Conservation (phyloP, 345 rosid species). For the Heritiera littoralis region DNA sequence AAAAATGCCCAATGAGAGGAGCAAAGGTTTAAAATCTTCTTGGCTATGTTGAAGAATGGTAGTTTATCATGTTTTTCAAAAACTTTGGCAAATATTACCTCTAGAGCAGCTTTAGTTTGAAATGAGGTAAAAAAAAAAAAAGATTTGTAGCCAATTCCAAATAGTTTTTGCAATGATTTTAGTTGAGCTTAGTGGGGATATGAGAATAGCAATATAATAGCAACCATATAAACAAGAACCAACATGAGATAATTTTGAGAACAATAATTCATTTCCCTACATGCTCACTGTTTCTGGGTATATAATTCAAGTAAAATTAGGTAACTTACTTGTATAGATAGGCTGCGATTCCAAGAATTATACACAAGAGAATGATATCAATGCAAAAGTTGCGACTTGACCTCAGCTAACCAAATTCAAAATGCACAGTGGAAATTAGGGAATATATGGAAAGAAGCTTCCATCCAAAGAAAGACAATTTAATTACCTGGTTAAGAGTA, state of each 20-base stretch:
- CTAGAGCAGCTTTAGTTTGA: background rate
- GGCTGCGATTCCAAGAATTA: slow-evolving; percentile 86
- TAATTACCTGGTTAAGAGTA: slow-evolving; percentile 66
- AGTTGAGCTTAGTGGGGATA: no score
- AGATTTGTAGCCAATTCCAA: background rate
- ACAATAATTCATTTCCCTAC: background rate
- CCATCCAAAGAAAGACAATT: background rate
- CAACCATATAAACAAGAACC: background rate
- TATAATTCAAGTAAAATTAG: background rate
- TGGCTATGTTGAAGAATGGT: no score
- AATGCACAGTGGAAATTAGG: background rate
- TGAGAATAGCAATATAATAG: background rate
- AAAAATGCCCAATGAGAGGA: no score
- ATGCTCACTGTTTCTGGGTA: background rate
- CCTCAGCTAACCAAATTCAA: slow-evolving; percentile 53
- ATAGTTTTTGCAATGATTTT: background rate
- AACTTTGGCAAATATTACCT: background rate
- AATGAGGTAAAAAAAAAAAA: background rate
- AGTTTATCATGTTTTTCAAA: background rate
- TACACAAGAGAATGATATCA: slow-evolving; percentile 74
- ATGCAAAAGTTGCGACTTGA: slow-evolving; percentile 94
- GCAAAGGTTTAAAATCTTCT: no score
- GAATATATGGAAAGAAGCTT: background rate
- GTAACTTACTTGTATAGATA: slow-evolving; percentile 77
- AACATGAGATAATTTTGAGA: background rate